Evolutionary conservation across 139 green algal genomes (phyloP), one percentile per base, ranked within the genome.

Genomic region (Zygnema circumcarinatum): DNA sequence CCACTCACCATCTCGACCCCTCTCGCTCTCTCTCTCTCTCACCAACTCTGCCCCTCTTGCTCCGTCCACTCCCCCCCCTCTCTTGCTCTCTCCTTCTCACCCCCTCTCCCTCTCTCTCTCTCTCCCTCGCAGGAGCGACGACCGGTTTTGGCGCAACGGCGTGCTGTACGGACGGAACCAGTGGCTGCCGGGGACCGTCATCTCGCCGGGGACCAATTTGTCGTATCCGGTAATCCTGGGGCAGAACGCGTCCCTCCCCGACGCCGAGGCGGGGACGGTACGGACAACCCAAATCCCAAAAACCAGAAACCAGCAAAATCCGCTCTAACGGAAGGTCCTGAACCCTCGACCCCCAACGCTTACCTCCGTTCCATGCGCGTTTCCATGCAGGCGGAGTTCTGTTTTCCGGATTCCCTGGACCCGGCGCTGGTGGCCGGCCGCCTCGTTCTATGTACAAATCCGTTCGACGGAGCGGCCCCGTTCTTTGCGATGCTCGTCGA

Each of bases 301-400:
- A n/a, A n/a, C n/a, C n/a, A n/a, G n/a, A n/a, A n/a, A n/a, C n/a
- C n/a, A n/a, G n/a, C n/a, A n/a, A n/a, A n/a, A n/a, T n/a, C n/a
- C n/a, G n/a, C n/a, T n/a, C n/a, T n/a, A n/a, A n/a, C n/a, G n/a
- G n/a, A n/a, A n/a, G n/a, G n/a, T n/a, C n/a, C n/a, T n/a, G n/a
- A n/a, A n/a, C n/a, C n/a, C n/a, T n/a, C n/a, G n/a, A n/a, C n/a
- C n/a, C n/a, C n/a, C n/a, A n/a, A n/a, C n/a, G n/a, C n/a, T n/a
- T n/a, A n/a, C n/a, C n/a, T n/a, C n/a, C n/a, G n/a, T n/a, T n/a
- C n/a, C n/a, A n/a, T n/a, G n/a, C n/a, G 47, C 16, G 7, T 62
- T 62, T 62, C 47, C 16, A 25, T 62, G 47, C 69, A 78, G 69
- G 69, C 69, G 11, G 69, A 78, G 16, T 41, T 83, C 7, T 83